Conservation (phyloP, 805 yeast genomes). For the Suhomyces kilbournensis region DNA sequence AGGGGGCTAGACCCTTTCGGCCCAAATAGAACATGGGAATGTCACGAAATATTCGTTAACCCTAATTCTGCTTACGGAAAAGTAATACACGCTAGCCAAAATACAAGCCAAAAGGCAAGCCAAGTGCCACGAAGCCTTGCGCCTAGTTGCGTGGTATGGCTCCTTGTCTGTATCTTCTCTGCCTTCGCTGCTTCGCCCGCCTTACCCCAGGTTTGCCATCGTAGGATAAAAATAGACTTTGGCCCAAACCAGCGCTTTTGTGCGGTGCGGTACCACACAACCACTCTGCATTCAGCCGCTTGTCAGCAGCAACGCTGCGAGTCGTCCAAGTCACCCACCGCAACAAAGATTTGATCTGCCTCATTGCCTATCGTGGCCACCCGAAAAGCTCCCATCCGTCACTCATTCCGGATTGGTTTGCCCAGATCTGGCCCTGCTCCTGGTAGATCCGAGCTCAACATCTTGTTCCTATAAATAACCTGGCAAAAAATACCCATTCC, state of each 20-base stretch:
- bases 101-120: too few species aligned
- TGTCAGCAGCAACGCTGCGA: neutral
- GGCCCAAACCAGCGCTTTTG: neutral
- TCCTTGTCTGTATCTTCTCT: too few species aligned
- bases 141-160: neutral
- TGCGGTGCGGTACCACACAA: neutral
- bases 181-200: neutral
- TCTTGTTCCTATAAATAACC: too few species aligned
- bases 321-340: neutral
- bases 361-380: neutral
- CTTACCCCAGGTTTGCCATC: neutral
- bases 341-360: neutral
- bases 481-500: too few species aligned
- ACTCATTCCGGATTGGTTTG: neutral
- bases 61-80: neutral
- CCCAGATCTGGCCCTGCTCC: neutral
- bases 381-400: neutral
- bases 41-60: neutral
- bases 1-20: neutral
- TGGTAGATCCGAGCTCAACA: neutral
- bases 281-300: neutral
- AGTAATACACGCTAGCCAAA: too few species aligned
- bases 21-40: neutral
- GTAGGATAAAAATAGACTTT: neutral
- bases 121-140: too few species aligned